Conservation (phyloP, 2,329 filamentous ascomycete species). For the Claviceps sorghi region DNA sequence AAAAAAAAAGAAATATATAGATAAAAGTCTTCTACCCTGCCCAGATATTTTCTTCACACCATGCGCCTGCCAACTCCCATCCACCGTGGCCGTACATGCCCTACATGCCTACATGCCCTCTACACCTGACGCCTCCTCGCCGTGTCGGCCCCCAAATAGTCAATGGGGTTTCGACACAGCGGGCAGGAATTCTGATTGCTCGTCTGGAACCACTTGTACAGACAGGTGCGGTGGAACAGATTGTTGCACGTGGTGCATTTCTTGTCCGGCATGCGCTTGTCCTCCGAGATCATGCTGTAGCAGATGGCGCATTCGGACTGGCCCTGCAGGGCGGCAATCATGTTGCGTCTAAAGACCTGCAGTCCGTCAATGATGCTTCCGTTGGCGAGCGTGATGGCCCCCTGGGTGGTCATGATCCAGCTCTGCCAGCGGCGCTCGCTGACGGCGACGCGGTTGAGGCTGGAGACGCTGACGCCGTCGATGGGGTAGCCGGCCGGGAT, state of each 20-base stretch:
- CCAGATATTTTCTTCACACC: too few species aligned
- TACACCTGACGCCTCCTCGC: conserved; percentile 19
- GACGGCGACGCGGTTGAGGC: conserved; percentile 72
- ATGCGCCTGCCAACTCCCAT: neutral
- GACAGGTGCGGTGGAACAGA: conserved; percentile 73
- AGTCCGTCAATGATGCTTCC: conserved; percentile 80
- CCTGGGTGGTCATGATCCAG: conserved; percentile 79
- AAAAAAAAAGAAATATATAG: too few species aligned
- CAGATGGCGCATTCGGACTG: conserved; percentile 95
- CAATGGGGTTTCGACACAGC: conserved; percentile 79
- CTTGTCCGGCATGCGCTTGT: conserved; percentile 86
- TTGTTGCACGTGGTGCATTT: conserved; percentile 86
- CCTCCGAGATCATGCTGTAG: conserved; percentile 81
- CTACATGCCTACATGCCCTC: neutral
- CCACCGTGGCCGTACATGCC: too few species aligned
- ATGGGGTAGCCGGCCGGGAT: conserved; percentile 75
- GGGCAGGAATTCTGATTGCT: conserved; percentile 88
- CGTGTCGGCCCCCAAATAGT: conserved; percentile 33
- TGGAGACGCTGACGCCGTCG: conserved; percentile 58
- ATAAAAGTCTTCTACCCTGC: too few species aligned
- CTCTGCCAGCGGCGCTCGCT: conserved; percentile 84
- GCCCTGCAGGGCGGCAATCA: conserved; percentile 76
- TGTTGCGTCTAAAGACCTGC: conserved; percentile 71
- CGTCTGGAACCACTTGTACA: conserved; percentile 95
- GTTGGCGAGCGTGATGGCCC: conserved; percentile 85